Conservation (phyloP, 2,329 filamentous ascomycete genomes). For the Pseudogymnoascus pannorum region DNA sequence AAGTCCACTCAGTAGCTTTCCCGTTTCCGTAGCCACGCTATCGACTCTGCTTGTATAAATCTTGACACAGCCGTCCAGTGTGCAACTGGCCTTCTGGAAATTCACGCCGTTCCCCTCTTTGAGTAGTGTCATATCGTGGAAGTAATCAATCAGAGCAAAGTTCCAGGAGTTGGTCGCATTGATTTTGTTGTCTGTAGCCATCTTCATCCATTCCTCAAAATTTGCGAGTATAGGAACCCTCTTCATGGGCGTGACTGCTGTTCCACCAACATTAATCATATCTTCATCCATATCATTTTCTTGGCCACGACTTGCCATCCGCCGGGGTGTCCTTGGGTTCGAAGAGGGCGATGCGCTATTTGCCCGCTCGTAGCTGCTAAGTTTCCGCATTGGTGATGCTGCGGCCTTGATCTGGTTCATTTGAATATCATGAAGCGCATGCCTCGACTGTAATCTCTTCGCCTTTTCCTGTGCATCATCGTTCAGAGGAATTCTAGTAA, state of each 20-base stretch:
- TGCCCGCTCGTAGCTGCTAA: conserved; percentile 49
- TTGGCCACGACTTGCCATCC: conserved; percentile 31
- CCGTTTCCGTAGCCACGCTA: conserved; percentile 95
- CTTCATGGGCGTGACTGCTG: conserved; percentile 88
- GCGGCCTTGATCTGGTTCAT: conserved; percentile 87
- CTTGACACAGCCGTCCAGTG: conserved; percentile 95
- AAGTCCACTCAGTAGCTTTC: conserved; percentile 85
- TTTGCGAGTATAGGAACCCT: conserved; percentile 92
- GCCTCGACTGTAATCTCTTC: conserved; percentile 75
- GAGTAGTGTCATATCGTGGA: conserved; percentile 95
- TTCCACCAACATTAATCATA: conserved; percentile 60
- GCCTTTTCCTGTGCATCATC: conserved; percentile 93
- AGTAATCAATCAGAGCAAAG: conserved; percentile 99
- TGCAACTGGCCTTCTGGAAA: conserved; percentile 97
- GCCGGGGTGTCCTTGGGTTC: conserved; percentile 44
- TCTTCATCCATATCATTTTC: conserved; percentile 46
- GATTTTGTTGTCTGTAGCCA: conserved; percentile 99
- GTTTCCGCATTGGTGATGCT: conserved; percentile 63
- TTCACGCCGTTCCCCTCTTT: conserved; percentile 97
- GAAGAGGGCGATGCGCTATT: conserved; percentile 51
- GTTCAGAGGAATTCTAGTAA: conserved; percentile 78
- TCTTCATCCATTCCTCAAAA: conserved; percentile 99
- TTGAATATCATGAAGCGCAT: conserved; percentile 81
- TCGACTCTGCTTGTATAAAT: conserved; percentile 98
- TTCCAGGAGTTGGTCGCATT: conserved; percentile 99